These are phyloP conservation scores for Boeremia exigua DNA, from an alignment of 2,329 filamentous ascomycete species.

Conservation along the genomic window DNA sequence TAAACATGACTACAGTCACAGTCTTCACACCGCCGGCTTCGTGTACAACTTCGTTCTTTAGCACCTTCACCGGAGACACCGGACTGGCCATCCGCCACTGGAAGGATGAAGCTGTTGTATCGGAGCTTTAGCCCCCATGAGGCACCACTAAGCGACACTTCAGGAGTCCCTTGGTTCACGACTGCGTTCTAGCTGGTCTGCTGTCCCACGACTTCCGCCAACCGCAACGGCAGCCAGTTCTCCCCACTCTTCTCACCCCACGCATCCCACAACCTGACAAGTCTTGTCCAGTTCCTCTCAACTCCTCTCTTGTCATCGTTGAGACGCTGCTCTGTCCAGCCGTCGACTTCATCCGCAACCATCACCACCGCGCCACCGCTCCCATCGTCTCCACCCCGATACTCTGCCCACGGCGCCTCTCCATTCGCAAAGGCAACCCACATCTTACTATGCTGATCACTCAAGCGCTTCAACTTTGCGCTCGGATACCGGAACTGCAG, in stretches of 20 bases:
- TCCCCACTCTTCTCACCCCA: neutral
- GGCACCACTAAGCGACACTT: no score
- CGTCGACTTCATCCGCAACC: neutral
- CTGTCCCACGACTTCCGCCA: neutral
- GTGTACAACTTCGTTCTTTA: no score
- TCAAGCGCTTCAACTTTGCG: neutral
- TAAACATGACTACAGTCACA: no score
- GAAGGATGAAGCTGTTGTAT: no score
- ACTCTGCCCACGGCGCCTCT: neutral
- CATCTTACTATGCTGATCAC: neutral
- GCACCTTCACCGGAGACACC: no score
- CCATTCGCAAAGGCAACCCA: conserved; percentile 2
- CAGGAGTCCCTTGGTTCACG: no score
- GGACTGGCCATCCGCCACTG: no score
- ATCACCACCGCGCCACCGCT: neutral
- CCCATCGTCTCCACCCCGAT: neutral
- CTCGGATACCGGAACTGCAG: neutral
- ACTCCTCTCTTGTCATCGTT: neutral
- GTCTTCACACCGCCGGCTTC: no score
- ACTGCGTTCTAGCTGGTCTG: no score
- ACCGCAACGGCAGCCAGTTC: neutral
- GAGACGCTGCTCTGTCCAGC: neutral
- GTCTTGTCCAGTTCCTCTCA: neutral
- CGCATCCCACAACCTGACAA: neutral
- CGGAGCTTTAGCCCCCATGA: no score